Conservation (phyloP, 2,329 filamentous ascomycete genomes). For the Penicillium aurantiogriseum region DNA sequence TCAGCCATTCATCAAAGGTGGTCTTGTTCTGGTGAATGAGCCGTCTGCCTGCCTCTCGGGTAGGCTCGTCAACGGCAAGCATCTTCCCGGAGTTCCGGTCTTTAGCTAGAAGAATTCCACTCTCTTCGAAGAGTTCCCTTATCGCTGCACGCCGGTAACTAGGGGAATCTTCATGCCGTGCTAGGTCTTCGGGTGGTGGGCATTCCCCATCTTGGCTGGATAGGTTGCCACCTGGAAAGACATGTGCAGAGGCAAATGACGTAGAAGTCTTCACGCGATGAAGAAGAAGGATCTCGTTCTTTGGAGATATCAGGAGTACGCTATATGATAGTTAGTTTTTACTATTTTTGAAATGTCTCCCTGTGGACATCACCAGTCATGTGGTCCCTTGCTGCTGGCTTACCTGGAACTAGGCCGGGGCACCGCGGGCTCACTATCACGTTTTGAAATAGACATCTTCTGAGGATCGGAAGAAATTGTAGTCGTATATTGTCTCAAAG, state of each 20-base stretch:
- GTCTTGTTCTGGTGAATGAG: conserved; percentile 66
- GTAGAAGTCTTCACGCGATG: conserved; percentile 79
- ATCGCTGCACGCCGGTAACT: conserved; percentile 81
- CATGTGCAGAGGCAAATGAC: conserved; percentile 87
- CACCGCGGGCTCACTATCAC: conserved; percentile 38
- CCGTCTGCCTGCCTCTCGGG: conserved; percentile 65
- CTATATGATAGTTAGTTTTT: conserved; percentile 45
- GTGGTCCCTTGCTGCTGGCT: conserved; percentile 7
- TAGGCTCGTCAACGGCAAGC: conserved; percentile 59
- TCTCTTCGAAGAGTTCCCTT: conserved; percentile 92
- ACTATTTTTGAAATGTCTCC: neutral
- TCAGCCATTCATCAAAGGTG: conserved; percentile 66
- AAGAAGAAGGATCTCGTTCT: conserved; percentile 83
- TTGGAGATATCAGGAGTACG: conserved; percentile 78
- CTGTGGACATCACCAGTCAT: neutral
- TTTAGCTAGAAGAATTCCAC: conserved; percentile 75
- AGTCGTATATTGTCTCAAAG: conserved; percentile 16
- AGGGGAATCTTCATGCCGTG: conserved; percentile 66
- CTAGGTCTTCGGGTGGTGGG: conserved; percentile 50
- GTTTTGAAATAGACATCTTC: conserved; percentile 26
- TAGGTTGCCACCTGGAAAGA: conserved; percentile 88
- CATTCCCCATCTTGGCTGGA: conserved; percentile 69
- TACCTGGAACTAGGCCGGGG: conserved; percentile 67
- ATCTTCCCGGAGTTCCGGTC: conserved; percentile 47
- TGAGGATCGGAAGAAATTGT: neutral